These are phyloP conservation scores for Aspergillus flavus DNA, from an alignment of 2,329 filamentous ascomycete genomes.

Conservation along the genomic window DNA sequence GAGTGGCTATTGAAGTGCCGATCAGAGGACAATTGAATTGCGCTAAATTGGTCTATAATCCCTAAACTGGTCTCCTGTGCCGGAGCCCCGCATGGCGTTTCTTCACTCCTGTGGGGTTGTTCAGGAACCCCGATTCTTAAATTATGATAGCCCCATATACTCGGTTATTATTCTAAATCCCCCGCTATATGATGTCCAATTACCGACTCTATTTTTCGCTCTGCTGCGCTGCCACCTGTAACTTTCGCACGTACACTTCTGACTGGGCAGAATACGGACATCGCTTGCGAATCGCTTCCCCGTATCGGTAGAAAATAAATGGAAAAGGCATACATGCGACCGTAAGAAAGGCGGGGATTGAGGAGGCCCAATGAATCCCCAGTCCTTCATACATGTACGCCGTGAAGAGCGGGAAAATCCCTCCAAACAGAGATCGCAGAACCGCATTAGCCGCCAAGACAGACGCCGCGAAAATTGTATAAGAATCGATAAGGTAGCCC, in stretches of 20 bases:
- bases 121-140: background rate
- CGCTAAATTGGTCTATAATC: background rate
- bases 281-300: slow-evolving; percentile 12
- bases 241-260: slow-evolving; percentile 9
- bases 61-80: background rate
- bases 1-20: background rate
- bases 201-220: background rate
- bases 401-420: slow-evolving; percentile 46
- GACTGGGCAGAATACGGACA: slow-evolving; percentile 17
- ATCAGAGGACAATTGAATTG: background rate
- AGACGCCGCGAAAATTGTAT: slow-evolving; percentile 18
- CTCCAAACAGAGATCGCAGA: slow-evolving; percentile 39
- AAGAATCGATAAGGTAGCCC: slow-evolving; percentile 22
- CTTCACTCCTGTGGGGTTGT: slow-evolving; percentile 5
- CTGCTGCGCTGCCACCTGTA: slow-evolving; percentile 1
- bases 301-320: slow-evolving; percentile 27
- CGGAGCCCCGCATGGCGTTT: slow-evolving; percentile 2
- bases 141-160: background rate
- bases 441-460: slow-evolving; percentile 18
- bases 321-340: slow-evolving; percentile 37
- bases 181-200: background rate
- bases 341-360: slow-evolving; percentile 24
- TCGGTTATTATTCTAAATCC: background rate
- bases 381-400: slow-evolving; percentile 38
- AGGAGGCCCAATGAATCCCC: slow-evolving; percentile 47